Percentiles rank a stretch among this genome's conserved stretches.
These are phyloP conservation scores for Penicillium salamii DNA, from an alignment of 495 filamentous ascomycete genomes.

Conservation along the genomic window DNA sequence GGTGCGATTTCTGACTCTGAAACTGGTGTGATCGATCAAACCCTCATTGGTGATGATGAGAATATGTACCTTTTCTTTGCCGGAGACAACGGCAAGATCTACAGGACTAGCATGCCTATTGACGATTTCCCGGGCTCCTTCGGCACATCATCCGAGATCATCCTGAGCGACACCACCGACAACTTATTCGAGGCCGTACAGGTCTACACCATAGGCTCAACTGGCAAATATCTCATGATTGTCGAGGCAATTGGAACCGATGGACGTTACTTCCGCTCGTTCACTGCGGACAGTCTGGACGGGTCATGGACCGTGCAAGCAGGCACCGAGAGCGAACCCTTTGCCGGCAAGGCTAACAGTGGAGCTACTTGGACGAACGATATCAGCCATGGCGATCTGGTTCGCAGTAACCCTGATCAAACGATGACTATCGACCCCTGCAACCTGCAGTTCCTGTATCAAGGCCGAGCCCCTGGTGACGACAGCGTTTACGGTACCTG, in stretches of 20 bases:
- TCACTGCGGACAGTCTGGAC: conserved; percentile 50
- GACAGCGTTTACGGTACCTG: conserved; percentile 13
- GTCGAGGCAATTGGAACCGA: conserved; percentile 56
- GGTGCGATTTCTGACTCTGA: conserved; percentile 48
- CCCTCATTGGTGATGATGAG: conserved; percentile 41
- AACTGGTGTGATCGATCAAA: conserved; percentile 56
- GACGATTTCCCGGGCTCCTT: conserved; percentile 58
- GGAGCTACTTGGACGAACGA: conserved; percentile 62
- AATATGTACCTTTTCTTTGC: conserved; percentile 66
- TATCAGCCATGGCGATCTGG: conserved; percentile 60
- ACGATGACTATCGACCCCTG: conserved; percentile 55
- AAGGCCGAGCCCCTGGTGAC: conserved; percentile 41
- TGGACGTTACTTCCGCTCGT: conserved; percentile 65
- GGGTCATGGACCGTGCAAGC: conserved; percentile 56
- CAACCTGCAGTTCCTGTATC: conserved; percentile 59
- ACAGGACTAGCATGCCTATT: conserved; percentile 57
- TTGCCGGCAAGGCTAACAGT: conserved; percentile 61
- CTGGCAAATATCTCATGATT: conserved; percentile 59
- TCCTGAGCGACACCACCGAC: conserved; percentile 50
- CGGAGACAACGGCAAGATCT: conserved; percentile 64
- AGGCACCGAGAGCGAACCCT: conserved; percentile 48
- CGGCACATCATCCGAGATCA: conserved; percentile 41
- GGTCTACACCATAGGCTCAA: conserved; percentile 56
- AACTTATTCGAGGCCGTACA: conserved; percentile 63
- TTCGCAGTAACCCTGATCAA: conserved; percentile 53